A percentile compares a stretch with the other conserved stretches of the same genome.
Evolutionary conservation across 306 rosid genomes (phyloP).

Genomic region (Mimosa pudica): DNA sequence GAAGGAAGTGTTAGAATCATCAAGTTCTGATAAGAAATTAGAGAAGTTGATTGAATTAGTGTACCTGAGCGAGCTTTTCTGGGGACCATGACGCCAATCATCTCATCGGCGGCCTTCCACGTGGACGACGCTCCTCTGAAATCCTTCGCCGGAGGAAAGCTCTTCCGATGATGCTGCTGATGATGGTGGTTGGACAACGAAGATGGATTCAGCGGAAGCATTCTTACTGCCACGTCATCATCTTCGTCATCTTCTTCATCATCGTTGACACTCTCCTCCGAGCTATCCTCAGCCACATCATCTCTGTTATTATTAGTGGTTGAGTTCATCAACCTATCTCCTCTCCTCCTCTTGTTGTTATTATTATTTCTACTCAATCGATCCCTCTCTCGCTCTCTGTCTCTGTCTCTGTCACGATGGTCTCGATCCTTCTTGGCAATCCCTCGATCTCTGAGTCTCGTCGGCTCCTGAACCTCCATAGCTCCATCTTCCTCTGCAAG

Average conservation of each 20-base stretch:
- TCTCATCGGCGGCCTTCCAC: slow-evolving; percentile 94
- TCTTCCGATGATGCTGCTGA: slow-evolving; percentile 53
- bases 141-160: slow-evolving; percentile 76
- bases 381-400: slow-evolving; percentile 65
- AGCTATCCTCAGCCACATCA: slow-evolving; percentile 49
- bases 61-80: slow-evolving; percentile 97
- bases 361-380: slow-evolving; percentile 59
- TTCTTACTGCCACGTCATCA: slow-evolving; percentile 44
- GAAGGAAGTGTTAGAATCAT: slow-evolving; percentile 8
- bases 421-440: slow-evolving; percentile 79
- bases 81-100: slow-evolving; percentile 93
- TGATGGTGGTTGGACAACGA: not conserved
- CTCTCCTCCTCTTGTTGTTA: slow-evolving; percentile 65
- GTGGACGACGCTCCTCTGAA: slow-evolving; percentile 64
- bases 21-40: not conserved
- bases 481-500: slow-evolving; percentile 85
- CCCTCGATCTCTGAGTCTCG: slow-evolving; percentile 84
- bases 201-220: slow-evolving; percentile 80
- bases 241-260: slow-evolving; percentile 82
- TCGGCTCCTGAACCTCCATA: slow-evolving; percentile 76
- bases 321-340: slow-evolving; percentile 71
- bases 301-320: slow-evolving; percentile 52
- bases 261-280: slow-evolving; percentile 90
- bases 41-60: slow-evolving; percentile 7
- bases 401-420: slow-evolving; percentile 55